Evolutionary conservation across 2,329 filamentous ascomycete genomes (phyloP).

Genomic region (Fusarium solani-melongenae): DNA sequence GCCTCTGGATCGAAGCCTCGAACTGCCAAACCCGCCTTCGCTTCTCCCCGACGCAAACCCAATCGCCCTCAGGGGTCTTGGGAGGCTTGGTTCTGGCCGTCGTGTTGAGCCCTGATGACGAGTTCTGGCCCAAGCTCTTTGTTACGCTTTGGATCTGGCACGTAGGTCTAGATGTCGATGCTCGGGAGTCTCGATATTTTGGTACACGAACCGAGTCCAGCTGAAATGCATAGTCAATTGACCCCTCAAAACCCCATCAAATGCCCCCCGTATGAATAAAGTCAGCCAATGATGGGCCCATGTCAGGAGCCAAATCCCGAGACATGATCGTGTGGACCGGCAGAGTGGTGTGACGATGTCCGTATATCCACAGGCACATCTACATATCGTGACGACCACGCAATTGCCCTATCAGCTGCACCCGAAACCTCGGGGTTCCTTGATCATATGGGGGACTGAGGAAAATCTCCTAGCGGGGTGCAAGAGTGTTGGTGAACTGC

Average conservation of each 20-base stretch:
- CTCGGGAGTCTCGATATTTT: not conserved
- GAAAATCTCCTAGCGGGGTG: not conserved
- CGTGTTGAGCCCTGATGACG: not conserved
- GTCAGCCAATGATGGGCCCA: slow-evolving; percentile 25
- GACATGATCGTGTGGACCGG: slow-evolving; percentile 11
- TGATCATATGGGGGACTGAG: slow-evolving; percentile 10
- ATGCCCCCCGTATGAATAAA: not conserved
- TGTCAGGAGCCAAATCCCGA: slow-evolving; percentile 6
- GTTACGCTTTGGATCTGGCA: not conserved
- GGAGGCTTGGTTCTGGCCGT: slow-evolving; percentile 12
- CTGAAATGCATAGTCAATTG: slow-evolving; percentile 3
- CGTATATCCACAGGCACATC: slow-evolving; percentile 8
- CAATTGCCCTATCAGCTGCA: slow-evolving; percentile 28
- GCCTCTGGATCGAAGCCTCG: slow-evolving; percentile 13
- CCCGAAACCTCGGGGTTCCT: slow-evolving; percentile 6
- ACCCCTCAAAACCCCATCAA: not conserved
- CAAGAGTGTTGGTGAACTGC: slow-evolving; percentile 11
- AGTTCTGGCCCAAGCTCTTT: slow-evolving; percentile 1
- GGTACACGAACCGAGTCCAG: not conserved
- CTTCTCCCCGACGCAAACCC: slow-evolving; percentile 26
- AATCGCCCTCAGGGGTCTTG: slow-evolving; percentile 32
- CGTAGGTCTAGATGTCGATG: not conserved
- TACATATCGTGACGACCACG: slow-evolving; percentile 26
- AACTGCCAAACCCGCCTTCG: slow-evolving; percentile 6
- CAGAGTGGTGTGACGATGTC: slow-evolving; percentile 31